Percentiles rank a stretch among this genome's conserved stretches.
phyloP scores from a whole-genome alignment of 768 basidiomycete genomes.

The Lentinula sp. region DNA sequence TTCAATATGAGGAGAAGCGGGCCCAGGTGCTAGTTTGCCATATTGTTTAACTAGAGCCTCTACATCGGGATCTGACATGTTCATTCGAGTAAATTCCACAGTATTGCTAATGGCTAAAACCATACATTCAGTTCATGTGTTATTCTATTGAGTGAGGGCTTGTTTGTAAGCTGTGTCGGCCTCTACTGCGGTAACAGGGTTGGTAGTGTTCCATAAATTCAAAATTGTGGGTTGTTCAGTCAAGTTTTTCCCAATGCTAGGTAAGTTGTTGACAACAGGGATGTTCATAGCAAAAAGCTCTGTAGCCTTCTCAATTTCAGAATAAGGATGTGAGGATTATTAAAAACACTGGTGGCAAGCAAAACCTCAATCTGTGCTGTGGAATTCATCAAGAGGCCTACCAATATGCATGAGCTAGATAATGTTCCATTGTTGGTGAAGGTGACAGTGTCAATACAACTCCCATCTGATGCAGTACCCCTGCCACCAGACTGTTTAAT shows the following conservation, averaged over 20 bases:
- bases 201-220: not conserved
- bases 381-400: not conserved
- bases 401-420: not conserved
- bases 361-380: not conserved
- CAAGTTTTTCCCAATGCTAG: slow-evolving; percentile 34
- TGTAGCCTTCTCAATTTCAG: slow-evolving; percentile 30
- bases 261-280: slow-evolving; percentile 24
- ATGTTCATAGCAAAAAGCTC: slow-evolving; percentile 20
- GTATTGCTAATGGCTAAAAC: slow-evolving; percentile 13
- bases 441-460: not conserved
- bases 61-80: slow-evolving; percentile 8
- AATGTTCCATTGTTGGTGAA: not conserved
- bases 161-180: not conserved
- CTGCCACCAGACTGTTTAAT: slow-evolving; percentile 10
- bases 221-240: not conserved
- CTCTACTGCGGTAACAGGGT: not conserved
- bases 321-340: slow-evolving; percentile 37
- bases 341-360: slow-evolving; percentile 24
- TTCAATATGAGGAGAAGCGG: slow-evolving; percentile 23
- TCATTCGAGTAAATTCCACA: slow-evolving; percentile 23
- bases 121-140: not conserved
- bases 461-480: not conserved
- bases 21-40: slow-evolving; percentile 24
- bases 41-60: slow-evolving; percentile 11
- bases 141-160: not conserved